A percentile compares a stretch with the other conserved stretches of the same genome.
Conservation (phyloP, 129 eudicot species). For the Helichrysum umbraculigerum region DNA sequence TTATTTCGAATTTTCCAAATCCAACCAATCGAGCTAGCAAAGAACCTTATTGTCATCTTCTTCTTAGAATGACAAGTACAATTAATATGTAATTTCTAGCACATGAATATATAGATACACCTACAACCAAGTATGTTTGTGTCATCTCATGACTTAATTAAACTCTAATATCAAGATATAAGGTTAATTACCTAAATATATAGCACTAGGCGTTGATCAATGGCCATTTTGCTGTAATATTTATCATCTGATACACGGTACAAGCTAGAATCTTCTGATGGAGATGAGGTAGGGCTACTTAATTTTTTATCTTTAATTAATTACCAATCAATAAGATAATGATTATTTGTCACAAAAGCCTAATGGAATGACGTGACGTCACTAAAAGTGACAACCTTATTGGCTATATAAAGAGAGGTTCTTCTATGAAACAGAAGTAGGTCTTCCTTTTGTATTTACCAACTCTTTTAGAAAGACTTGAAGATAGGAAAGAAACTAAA, state of each 20-base stretch:
- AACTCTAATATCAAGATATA: too few relatives aligned
- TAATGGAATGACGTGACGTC: constrained; percentile 40
- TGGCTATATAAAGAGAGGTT: constrained; percentile 61
- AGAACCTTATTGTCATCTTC: background rate
- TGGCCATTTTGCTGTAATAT: background rate
- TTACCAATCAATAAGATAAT: constrained; percentile 14
- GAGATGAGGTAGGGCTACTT: constrained; percentile 48
- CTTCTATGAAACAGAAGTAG: constrained; percentile 20
- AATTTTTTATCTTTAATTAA: constrained; percentile 32
- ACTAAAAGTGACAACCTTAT: constrained; percentile 27
- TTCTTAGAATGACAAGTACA: too few relatives aligned
- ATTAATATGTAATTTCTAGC: too few relatives aligned
- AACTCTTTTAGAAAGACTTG: constrained; percentile 13
- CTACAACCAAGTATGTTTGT: too few relatives aligned
- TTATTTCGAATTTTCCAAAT: too few relatives aligned
- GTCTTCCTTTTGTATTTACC: constrained; percentile 20
- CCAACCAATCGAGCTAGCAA: background rate
- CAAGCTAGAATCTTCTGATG: constrained; percentile 41
- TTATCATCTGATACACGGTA: constrained; percentile 13
- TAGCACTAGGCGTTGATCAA: background rate
- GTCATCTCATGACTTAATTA: too few relatives aligned
- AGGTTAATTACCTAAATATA: too few relatives aligned
- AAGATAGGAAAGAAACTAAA: constrained; percentile 9
- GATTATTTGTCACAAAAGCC: constrained; percentile 43
- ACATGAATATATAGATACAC: background rate